Evolutionary conservation across 805 yeast species (phyloP).

Genomic region (Hemisphaericaspora nanyangensis): DNA sequence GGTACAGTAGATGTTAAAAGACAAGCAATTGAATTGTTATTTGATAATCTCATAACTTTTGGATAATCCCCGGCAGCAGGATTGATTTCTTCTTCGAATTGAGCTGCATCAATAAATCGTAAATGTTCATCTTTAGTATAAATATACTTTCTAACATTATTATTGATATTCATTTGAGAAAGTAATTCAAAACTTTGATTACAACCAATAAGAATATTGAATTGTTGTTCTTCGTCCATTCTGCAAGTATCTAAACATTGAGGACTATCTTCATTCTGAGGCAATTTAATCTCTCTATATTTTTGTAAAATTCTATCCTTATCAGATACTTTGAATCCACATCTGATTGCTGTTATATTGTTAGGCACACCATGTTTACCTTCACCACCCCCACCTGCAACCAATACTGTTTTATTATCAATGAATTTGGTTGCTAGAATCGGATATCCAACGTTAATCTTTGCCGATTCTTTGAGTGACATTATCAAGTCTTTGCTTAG

Average conservation of each 20-base stretch:
- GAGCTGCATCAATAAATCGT: constrained; percentile 57
- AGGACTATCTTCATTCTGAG: constrained; percentile 79
- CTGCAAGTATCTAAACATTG: constrained; percentile 62
- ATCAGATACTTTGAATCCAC: constrained; percentile 49
- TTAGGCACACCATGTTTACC: constrained; percentile 87
- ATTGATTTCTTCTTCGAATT: constrained; percentile 45
- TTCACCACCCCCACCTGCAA: constrained; percentile 95
- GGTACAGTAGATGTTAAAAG: constrained; percentile 67
- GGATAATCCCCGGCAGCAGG: constrained; percentile 51
- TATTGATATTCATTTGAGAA: constrained; percentile 54
- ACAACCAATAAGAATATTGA: constrained; percentile 65
- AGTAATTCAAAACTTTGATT: constrained; percentile 64
- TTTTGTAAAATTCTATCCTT: constrained; percentile 46
- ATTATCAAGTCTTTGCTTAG: constrained; percentile 10
- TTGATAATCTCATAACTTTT: constrained; percentile 55
- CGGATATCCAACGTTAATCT: constrained; percentile 62
- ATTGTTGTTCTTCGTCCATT: constrained; percentile 27
- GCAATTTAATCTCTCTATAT: constrained; percentile 58
- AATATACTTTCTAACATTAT: constrained; percentile 66
- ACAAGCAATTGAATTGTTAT: constrained; percentile 61
- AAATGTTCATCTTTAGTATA: constrained; percentile 55
- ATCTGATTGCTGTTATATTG: constrained; percentile 63
- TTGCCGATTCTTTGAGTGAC: constrained; percentile 33
- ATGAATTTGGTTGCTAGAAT: constrained; percentile 75
- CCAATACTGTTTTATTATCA: constrained; percentile 55